These are phyloP conservation scores for Ampelomyces quisqualis DNA, from an alignment of 2,329 filamentous ascomycete species.

Conservation along the genomic window DNA sequence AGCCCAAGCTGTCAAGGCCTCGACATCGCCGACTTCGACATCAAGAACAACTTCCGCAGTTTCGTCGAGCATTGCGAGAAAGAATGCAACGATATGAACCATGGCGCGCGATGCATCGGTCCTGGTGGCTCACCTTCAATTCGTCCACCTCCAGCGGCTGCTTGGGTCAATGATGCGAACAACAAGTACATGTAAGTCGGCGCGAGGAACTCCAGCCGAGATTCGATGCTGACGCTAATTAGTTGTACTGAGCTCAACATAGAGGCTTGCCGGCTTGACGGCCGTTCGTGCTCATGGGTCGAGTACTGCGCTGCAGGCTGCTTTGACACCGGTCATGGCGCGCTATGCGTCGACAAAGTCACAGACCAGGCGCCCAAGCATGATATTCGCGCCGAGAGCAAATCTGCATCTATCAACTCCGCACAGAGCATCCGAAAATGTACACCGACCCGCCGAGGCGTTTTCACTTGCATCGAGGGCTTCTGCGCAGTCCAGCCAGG, in stretches of 20 bases:
- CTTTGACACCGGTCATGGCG: conserved; percentile 1
- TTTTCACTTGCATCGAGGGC: conserved; percentile 12
- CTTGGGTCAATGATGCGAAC: not conserved
- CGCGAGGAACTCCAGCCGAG: not conserved
- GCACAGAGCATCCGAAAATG: conserved; percentile 1
- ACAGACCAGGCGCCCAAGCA: not conserved
- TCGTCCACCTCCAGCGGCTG: too few relatives aligned
- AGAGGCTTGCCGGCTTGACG: not conserved
- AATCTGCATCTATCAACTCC: not conserved
- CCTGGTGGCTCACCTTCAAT: too few relatives aligned
- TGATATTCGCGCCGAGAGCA: not conserved
- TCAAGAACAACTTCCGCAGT: too few relatives aligned
- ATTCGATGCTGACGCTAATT: not conserved
- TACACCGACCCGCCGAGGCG: conserved; percentile 4
- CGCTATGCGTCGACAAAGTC: not conserved
- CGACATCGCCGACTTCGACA: too few relatives aligned
- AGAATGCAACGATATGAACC: too few relatives aligned
- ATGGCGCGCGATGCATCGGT: too few relatives aligned
- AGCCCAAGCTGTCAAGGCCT: too few relatives aligned
- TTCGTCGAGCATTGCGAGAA: too few relatives aligned
- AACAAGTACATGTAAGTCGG: not conserved
- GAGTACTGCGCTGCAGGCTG: conserved; percentile 3
- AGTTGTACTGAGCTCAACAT: conserved; percentile 1
- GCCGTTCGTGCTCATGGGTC: not conserved
- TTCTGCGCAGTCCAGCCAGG: conserved; percentile 13